Conservation (phyloP, 768 basidiomycete species). For the Lactarius sanguifluus region DNA sequence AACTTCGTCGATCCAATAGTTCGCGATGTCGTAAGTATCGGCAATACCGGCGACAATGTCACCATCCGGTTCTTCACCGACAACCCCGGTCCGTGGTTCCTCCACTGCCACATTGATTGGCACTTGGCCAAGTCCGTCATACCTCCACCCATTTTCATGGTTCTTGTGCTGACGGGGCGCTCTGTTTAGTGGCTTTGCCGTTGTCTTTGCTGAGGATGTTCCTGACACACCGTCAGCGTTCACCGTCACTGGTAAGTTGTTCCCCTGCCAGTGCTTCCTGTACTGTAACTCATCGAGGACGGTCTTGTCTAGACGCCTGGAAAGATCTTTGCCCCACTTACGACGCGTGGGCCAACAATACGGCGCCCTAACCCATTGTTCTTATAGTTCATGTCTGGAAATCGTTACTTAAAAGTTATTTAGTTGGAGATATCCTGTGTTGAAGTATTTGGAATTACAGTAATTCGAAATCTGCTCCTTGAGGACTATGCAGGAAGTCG, state of each 20-base stretch:
- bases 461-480: no score
- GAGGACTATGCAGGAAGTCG: no score
- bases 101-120: constrained; percentile 38
- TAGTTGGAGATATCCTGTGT: neutral
- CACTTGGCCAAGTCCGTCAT: constrained; percentile 49
- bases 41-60: constrained; percentile 21
- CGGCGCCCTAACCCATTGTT: neutral
- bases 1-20: constrained; percentile 28
- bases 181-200: constrained; percentile 18
- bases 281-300: neutral
- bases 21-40: constrained; percentile 31
- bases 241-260: neutral
- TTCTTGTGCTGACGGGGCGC: neutral
- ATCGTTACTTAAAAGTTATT: neutral
- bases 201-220: constrained; percentile 24
- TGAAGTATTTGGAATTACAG: neutral
- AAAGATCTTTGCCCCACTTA: constrained; percentile 5
- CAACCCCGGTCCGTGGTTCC: constrained; percentile 35
- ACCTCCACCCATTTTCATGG: constrained; percentile 51
- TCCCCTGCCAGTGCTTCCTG: neutral
- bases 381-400: neutral
- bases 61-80: constrained; percentile 36
- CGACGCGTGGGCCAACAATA: neutral
- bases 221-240: neutral
- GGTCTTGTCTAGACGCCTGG: constrained; percentile 13